Evolutionary conservation across 192 early-diverging fungal species (phyloP), one percentile per base, ranked within the genome.

Genomic region (Coemansia sp.): DNA sequence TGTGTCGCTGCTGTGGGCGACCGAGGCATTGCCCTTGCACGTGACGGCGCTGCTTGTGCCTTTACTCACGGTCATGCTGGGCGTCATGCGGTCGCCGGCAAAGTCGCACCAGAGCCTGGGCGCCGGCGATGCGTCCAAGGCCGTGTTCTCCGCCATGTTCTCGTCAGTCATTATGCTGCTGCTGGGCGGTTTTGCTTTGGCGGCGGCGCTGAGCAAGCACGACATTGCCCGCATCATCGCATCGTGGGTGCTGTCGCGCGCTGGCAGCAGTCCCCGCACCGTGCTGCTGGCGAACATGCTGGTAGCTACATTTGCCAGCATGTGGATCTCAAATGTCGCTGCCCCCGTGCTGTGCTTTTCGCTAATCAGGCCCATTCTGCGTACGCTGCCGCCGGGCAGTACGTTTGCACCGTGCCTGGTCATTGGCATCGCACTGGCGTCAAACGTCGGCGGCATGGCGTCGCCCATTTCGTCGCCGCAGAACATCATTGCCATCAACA

Each of bases 241-340:
- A 2, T 91, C 92, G 12, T 85, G 88, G 65, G 88, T 96, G n/a
- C 83, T 98, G 7, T 87, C 91, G 23, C 90, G 86, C 79, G 94
- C 96, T 2, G 96, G 96, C n/a, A 91, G 88, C 8, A 84, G 85
- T 38, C 94, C 96, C 39, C 87, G 86, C 50, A 75, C 76, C 7
- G 96, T 98, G 3, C 77, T 98, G 23, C 82, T 98, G 35, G 91
- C 92, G 39, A 95, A 94, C 57, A 98, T 98, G 93, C 83, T 96
- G 45, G 94, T 98, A 0, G 92, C 92, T n/a, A 96, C 94, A 2
- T 86, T 98, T 83, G 92, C 93, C 10, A 94, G 92, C 80, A 98
- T 98, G 96, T 96, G 94, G 96, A 98, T 98, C 62, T 89, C 87
- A 49, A 98, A 98, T 64, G 96, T 98, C 5, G 96, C 96, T 2